phyloP scores from a whole-genome alignment of 768 basidiomycete genomes.

The Austroboletus festivus region DNA sequence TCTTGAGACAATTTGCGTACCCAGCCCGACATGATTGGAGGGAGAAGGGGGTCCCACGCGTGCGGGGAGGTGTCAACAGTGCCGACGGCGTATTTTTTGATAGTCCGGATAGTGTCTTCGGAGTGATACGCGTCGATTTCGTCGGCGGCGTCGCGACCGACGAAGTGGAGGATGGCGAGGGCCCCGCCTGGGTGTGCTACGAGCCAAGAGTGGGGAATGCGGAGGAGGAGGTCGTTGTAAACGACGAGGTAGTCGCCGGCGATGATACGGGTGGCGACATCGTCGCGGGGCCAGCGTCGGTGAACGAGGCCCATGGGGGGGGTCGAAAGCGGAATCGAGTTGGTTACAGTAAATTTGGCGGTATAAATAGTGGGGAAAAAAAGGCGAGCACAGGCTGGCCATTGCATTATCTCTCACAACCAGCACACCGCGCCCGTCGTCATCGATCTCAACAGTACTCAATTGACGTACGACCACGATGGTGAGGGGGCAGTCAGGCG shows the following conservation, averaged over 20 bases:
- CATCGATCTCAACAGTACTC: constrained; percentile 9
- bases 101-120: constrained; percentile 33
- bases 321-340: not conserved
- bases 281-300: constrained; percentile 44
- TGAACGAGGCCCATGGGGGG: constrained; percentile 31
- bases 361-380: constrained; percentile 32
- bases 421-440: constrained; percentile 1
- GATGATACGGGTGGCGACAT: constrained; percentile 69
- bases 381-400: not conserved
- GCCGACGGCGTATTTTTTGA: constrained; percentile 59
- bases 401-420: too few relatives aligned
- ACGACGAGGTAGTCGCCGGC: constrained; percentile 75
- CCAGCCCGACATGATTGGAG: constrained; percentile 87
- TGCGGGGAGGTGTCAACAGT: constrained; percentile 52
- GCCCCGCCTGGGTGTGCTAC: constrained; percentile 84
- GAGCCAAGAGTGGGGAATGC: constrained; percentile 76
- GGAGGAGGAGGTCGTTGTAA: constrained; percentile 59
- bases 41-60: constrained; percentile 74
- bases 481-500: constrained; percentile 9
- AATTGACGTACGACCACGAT: constrained; percentile 19
- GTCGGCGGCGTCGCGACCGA: constrained; percentile 91
- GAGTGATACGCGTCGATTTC: constrained; percentile 93
- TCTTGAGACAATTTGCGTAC: constrained; percentile 50
- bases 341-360: constrained; percentile 2
- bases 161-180: constrained; percentile 88